These are phyloP conservation scores for Plasmodium cynomolgi DNA, from an alignment of 169 alveolate genomes.

Conservation along the genomic window DNA sequence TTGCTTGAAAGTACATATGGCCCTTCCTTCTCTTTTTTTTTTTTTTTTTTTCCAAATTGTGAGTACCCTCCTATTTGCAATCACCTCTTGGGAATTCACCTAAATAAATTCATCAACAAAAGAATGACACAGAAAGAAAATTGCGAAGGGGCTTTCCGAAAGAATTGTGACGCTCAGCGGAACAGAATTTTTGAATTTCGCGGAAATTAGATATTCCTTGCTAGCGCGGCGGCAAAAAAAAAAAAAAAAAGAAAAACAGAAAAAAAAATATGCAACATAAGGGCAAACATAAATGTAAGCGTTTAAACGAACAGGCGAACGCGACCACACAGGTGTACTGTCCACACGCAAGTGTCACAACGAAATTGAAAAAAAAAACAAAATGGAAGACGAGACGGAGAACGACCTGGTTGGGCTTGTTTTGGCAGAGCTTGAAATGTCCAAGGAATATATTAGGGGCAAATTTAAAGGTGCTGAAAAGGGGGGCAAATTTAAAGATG, in stretches of 20 bases:
- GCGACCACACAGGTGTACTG: not conserved
- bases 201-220: not conserved
- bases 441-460: conserved; percentile 4
- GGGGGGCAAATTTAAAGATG: not conserved
- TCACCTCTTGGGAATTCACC: not conserved
- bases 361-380: not conserved
- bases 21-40: not conserved
- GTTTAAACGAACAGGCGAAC: not conserved
- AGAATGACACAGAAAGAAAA: not conserved
- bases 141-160: not conserved
- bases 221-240: not conserved
- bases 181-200: not conserved
- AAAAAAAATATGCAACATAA: conserved; percentile 1
- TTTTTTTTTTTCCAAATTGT: not conserved
- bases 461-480: not conserved
- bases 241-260: not conserved
- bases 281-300: not conserved
- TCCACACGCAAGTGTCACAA: not conserved
- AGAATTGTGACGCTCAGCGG: not conserved
- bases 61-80: not conserved
- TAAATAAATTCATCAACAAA: not conserved
- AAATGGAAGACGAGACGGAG: conserved; percentile 8
- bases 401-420: not conserved
- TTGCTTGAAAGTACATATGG: not conserved
- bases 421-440: conserved; percentile 36